These are phyloP conservation scores for Solanum peruvianum DNA, from an alignment of 257 asterid species.

Conservation along the genomic window DNA sequence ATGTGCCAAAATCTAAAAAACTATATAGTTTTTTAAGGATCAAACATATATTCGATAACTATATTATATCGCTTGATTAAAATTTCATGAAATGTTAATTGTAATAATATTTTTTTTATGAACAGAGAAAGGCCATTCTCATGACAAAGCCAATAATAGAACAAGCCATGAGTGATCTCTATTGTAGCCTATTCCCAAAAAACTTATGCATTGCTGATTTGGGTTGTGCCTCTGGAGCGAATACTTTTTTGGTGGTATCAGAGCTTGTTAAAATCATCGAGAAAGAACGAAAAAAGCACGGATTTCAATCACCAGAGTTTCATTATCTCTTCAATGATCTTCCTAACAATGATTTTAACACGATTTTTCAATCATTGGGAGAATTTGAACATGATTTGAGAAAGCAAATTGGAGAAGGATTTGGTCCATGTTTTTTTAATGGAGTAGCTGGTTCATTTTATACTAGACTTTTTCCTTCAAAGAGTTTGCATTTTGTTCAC, in stretches of 20 bases:
- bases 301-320: constrained; percentile 26
- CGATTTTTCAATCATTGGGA: constrained; percentile 34
- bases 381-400: constrained; percentile 10
- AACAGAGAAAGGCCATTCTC: constrained; percentile 29
- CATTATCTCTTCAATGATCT: constrained; percentile 53
- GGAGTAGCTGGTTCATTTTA: constrained; percentile 59
- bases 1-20: not conserved
- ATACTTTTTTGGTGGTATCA: constrained; percentile 3
- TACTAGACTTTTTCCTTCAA: constrained; percentile 36
- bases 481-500: constrained; percentile 45
- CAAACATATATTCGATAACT: not conserved
- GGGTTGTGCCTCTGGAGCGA: constrained; percentile 3
- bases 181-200: not conserved
- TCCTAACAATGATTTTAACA: constrained; percentile 59
- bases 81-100: not conserved
- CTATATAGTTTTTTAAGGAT: not conserved
- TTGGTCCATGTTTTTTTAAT: constrained; percentile 22
- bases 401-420: constrained; percentile 9
- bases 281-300: not conserved
- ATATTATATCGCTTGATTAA: not conserved
- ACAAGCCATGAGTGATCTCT: constrained; percentile 23
- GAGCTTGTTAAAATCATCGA: constrained; percentile 15
- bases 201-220: not conserved
- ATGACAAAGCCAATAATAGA: constrained; percentile 26
- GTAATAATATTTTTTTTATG: not conserved